Percentiles rank a stretch among this genome's conserved stretches.
phyloP scores from a whole-genome alignment of 2,329 filamentous ascomycete species.

The Colletotrichum sp. region DNA sequence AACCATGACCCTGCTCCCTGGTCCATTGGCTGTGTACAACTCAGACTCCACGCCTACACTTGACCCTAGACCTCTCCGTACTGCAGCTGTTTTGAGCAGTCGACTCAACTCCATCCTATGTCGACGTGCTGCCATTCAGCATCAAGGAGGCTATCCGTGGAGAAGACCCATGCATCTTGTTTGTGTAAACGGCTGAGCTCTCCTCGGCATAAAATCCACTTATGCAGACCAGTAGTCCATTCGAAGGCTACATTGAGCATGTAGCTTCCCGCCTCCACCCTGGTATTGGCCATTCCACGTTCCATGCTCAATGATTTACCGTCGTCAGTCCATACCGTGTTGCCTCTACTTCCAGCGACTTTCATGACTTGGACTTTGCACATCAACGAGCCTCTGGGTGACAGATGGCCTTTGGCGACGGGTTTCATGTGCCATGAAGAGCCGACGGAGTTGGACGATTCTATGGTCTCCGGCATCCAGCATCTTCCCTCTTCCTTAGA shows the following conservation, averaged over 20 bases:
- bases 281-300: too few species aligned
- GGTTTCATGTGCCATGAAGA: neutral
- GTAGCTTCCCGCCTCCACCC: neutral
- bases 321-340: neutral
- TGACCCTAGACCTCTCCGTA: rapidly evolving
- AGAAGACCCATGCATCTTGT: rapidly evolving
- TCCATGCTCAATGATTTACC: neutral
- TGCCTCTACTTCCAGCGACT: rapidly evolving
- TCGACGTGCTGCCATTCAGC: neutral
- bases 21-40: neutral
- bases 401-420: neutral
- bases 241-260: neutral
- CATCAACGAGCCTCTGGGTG: neutral
- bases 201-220: neutral
- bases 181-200: neutral
- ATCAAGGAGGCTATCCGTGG: rapidly evolving
- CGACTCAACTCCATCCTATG: neutral
- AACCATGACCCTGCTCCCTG: neutral
- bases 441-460: neutral
- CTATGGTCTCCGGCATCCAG: neutral
- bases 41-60: neutral
- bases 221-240: neutral
- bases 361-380: neutral
- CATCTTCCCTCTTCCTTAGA: neutral
- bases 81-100: neutral